Evolutionary conservation across 1,284 basidiomycete species (phyloP).

Genomic region (Wallemia ichthyophaga): DNA sequence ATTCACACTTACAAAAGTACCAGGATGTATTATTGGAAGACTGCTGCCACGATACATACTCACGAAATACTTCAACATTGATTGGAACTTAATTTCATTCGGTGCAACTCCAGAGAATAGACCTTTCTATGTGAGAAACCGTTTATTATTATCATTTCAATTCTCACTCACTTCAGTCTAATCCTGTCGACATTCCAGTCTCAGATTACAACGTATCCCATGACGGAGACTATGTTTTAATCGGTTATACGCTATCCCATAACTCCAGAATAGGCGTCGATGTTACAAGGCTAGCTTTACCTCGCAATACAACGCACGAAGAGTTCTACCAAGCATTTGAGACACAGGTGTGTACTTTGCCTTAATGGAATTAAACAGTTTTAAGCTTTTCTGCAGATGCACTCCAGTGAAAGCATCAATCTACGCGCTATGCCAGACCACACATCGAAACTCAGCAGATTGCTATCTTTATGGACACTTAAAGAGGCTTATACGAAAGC

Average conservation of each 20-base stretch:
- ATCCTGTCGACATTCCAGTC: neutral
- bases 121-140: constrained; percentile 3
- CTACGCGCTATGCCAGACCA: neutral
- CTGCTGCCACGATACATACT: constrained; percentile 33
- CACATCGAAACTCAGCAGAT: constrained; percentile 12
- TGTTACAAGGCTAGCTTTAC: constrained; percentile 18
- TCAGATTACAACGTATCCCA: constrained; percentile 43
- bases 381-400: too few relatives aligned
- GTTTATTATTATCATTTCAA: neutral
- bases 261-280: constrained; percentile 5
- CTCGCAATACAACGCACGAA: constrained; percentile 24
- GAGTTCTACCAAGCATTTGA: constrained; percentile 31
- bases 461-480: constrained; percentile 53
- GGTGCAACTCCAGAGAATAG: neutral
- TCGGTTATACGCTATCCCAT: constrained; percentile 29
- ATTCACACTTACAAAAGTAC: too few relatives aligned
- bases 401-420: neutral
- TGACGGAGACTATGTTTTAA: constrained; percentile 35
- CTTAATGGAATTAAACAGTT: too few relatives aligned
- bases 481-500: constrained; percentile 69
- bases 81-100: neutral
- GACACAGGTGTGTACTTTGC: constrained; percentile 27
- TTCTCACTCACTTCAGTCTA: neutral
- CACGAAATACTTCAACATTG: constrained; percentile 7
- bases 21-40: constrained; percentile 39